Base-by-base conservation (phyloP, 345 rosid genomes). In the Pugionium cornutum region DNA sequence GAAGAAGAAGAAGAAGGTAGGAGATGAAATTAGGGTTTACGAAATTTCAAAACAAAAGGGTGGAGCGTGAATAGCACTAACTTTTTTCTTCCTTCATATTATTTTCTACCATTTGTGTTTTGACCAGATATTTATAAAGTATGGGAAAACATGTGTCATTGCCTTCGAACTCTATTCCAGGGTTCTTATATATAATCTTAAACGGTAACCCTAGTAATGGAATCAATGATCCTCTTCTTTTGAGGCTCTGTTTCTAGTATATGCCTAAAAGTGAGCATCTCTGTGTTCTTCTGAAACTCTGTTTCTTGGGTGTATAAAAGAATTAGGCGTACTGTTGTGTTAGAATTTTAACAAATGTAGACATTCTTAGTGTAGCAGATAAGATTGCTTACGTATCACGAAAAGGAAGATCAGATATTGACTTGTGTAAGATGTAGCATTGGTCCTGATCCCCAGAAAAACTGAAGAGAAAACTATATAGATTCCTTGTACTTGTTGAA, bases 11-110 rank as follows among this genome's bases (percentile, higher is more conserved):
- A 37, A 53, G 29, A 62, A 63, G 39, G 65, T 64, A 63, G 39
- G 58, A 63, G 53, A 57, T 46, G 67, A 48, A 54, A 62, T 43
- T 61, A 62, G 69, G 60, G 78, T 51, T 62, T 55, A 8, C 29
- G 3, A 59, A 18, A 4, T 4, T 68, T 41, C 28, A n/a, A 67
- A 34, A 6, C 9, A 60, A 60, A 26, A 42, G 77, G 50, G 78
- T 78, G 91, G 83, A 80, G 87, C 79, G 76, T 55, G 43, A 73
- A 70, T 78, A 83, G 85, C 85, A 79, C 87, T 80, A 31, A 66
- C 53, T 69, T 76, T 61, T 9, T 36, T 26, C 53, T 68, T 18
- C 18, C 18, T 40, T 27, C 35, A 52, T 46, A 52, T 18, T 18
- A 18, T 76, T 77, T 69, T 59, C 72, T 58, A 66, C 44, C 72